phyloP scores from a whole-genome alignment of 768 basidiomycete species.

The Podaxis sp. region DNA sequence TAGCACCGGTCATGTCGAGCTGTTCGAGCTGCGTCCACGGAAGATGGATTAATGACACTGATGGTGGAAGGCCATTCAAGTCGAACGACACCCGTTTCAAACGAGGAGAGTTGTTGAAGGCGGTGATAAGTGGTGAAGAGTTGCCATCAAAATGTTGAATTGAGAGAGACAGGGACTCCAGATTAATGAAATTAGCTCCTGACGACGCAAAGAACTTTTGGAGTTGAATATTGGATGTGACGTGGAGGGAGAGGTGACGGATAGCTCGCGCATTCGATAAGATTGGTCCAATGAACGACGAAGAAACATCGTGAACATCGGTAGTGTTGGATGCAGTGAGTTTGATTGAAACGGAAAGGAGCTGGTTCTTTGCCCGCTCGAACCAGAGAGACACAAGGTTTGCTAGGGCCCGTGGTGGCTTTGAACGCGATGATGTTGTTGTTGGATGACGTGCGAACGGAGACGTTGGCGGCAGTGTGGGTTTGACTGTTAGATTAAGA shows the following conservation, averaged over 20 bases:
- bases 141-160: background rate
- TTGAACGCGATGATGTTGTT: background rate
- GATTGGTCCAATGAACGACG: background rate
- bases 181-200: conserved; percentile 1
- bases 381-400: conserved; percentile 13
- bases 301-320: conserved; percentile 4
- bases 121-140: conserved; percentile 5
- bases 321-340: conserved; percentile 1
- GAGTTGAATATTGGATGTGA: conserved; percentile 3
- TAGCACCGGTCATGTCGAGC: conserved; percentile 10
- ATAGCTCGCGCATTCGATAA: conserved; percentile 4
- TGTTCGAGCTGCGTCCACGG: conserved; percentile 8
- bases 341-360: conserved; percentile 13
- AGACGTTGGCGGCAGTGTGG: background rate
- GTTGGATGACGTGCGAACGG: background rate
- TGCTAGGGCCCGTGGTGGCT: background rate
- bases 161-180: conserved; percentile 11
- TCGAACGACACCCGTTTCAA: conserved; percentile 6
- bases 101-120: conserved; percentile 5
- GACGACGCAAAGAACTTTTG: background rate
- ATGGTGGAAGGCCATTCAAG: conserved; percentile 2
- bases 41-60: conserved; percentile 10
- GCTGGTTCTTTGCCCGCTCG: conserved; percentile 6
- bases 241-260: conserved; percentile 8
- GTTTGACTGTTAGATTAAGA: background rate